These are phyloP conservation scores for Ophiostoma novo-ulmi DNA, from an alignment of 2,329 filamentous ascomycete genomes.

Conservation along the genomic window DNA sequence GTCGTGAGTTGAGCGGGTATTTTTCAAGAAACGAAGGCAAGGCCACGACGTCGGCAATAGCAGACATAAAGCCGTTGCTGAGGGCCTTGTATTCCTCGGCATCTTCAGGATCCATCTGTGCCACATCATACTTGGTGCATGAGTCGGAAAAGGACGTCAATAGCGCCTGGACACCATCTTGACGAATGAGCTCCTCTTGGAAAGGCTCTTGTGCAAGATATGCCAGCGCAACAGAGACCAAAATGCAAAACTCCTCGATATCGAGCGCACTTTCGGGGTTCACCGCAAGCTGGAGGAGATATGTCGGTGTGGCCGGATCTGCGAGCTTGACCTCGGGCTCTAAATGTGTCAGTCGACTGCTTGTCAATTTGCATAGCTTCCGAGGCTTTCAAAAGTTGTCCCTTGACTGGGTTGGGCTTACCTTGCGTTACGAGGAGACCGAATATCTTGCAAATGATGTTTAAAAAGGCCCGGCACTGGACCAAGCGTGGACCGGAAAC, in stretches of 20 bases:
- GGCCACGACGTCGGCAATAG: constrained; percentile 46
- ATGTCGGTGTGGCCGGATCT: constrained; percentile 42
- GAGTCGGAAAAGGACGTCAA: constrained; percentile 46
- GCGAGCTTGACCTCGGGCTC: constrained; percentile 45
- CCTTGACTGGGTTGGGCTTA: constrained; percentile 25
- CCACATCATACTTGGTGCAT: constrained; percentile 40
- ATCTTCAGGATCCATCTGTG: constrained; percentile 44
- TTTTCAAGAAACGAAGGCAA: constrained; percentile 38
- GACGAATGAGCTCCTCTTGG: constrained; percentile 45
- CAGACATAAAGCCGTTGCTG: constrained; percentile 46
- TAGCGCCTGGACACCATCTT: constrained; percentile 40
- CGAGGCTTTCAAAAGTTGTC: background rate
- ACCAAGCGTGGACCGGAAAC: constrained; percentile 44
- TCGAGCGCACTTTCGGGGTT: constrained; percentile 41
- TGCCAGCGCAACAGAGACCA: constrained; percentile 48
- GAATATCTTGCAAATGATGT: constrained; percentile 53
- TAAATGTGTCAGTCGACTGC: background rate
- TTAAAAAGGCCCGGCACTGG: constrained; percentile 42
- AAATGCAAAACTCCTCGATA: constrained; percentile 50
- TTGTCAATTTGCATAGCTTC: background rate
- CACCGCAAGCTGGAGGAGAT: constrained; percentile 48
- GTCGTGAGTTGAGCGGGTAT: constrained; percentile 38
- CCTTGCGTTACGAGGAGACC: constrained; percentile 49
- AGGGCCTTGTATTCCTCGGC: constrained; percentile 37
- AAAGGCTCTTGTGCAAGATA: constrained; percentile 53